Evolutionary conservation across 2,329 filamentous ascomycete genomes (phyloP).

Genomic region (Claviceps fusiformis): DNA sequence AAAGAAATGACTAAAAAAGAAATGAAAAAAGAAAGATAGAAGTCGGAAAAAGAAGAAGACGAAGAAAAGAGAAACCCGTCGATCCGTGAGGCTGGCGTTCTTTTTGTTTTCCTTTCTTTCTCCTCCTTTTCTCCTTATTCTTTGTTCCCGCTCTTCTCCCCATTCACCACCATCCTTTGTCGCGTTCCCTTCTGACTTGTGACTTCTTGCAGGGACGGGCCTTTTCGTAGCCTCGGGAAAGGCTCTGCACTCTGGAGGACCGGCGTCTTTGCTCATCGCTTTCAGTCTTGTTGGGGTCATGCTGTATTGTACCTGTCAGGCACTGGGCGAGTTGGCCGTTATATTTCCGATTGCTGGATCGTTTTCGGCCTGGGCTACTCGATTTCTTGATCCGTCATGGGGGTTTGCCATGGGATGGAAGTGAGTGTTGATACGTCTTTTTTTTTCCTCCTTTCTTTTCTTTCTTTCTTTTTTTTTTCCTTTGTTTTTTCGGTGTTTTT

Average conservation of each 20-base stretch:
- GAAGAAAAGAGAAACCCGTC: no score
- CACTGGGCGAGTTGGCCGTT: conserved; percentile 82
- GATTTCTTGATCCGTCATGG: conserved; percentile 88
- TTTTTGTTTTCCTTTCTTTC: no score
- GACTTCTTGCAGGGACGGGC: conserved; percentile 40
- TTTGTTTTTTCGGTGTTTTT: no score
- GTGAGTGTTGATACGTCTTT: conserved; percentile 27
- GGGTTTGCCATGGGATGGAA: conserved; percentile 95
- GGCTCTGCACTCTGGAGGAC: conserved; percentile 59
- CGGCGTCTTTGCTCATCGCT: conserved; percentile 64
- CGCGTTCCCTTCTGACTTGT: background rate
- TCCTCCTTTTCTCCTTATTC: no score
- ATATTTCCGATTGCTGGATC: conserved; percentile 83
- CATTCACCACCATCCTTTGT: no score
- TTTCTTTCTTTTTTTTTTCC: background rate
- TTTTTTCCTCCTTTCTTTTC: background rate
- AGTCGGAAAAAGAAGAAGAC: no score
- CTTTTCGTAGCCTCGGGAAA: conserved; percentile 74
- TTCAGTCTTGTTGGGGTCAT: conserved; percentile 70
- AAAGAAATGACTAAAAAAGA: no score
- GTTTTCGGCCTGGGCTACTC: conserved; percentile 81
- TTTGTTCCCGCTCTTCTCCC: background rate
- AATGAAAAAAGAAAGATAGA: no score
- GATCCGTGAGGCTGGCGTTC: no score
- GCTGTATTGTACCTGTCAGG: conserved; percentile 86